Evolutionary conservation across 2,329 filamentous ascomycete species (phyloP), one percentile per base, ranked within the genome.

Genomic region (Phoma sp.): DNA sequence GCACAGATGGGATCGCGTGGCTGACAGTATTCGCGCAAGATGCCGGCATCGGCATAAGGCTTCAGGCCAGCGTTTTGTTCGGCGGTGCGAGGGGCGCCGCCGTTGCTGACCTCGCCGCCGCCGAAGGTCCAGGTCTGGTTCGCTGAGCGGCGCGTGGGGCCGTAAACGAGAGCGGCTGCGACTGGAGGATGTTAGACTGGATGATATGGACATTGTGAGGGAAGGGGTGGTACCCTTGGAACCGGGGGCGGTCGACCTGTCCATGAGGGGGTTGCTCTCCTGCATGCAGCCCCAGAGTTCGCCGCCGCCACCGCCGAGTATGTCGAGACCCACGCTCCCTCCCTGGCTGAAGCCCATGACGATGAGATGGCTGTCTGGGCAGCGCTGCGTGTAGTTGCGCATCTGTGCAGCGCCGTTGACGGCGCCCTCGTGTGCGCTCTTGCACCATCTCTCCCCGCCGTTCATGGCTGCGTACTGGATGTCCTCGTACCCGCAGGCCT

Each of bases 21-120:
- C 62, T 88, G 85, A 68, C 86, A 88, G 77, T 88, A 88, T 7
- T 84, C 84, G 73, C 85, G 77, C 55, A 88, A 82, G 61, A 82
- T 83, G 8, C 68, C 70, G 3, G 82, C 79, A 24, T 69, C 58
- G 22, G 54, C 61, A 36, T 66, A 69, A 15, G 63, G 63, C 44
- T 65, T 54, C 15, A 67, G 52, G n/a, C 62, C 64, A 10, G 63
- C 62, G 31, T 61, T 59, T 48, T 69, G 49, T 39, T 64, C 54
- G 4, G 57, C 53, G 8, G 64, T 60, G 31, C 66, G 63, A 21
- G 66, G 62, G 2, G 64, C 63, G 27, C 58, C 51, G 38, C 66
- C 66, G 15, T 67, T 50, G 22, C 56, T 68, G 32, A 63, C 39
- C 7, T 69, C 46, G 45, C 65, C 67, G 25, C 64, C 65, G 24